Conservation (phyloP, 2,329 filamentous ascomycete genomes). For the Colletotrichum lini region DNA sequence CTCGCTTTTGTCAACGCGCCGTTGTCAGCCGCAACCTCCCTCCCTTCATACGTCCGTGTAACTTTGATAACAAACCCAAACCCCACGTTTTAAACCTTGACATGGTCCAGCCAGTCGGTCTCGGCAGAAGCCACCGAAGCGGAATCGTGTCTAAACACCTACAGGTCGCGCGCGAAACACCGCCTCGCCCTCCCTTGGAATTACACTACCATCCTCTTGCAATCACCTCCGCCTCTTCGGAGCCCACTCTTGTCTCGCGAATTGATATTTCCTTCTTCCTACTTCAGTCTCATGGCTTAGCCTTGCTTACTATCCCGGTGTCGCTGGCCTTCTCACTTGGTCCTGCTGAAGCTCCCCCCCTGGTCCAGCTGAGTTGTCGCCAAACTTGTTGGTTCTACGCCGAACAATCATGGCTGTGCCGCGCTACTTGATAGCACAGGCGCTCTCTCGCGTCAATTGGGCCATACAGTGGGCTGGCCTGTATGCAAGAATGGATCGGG, state of each 20-base stretch:
- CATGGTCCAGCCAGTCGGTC: conserved; percentile 1
- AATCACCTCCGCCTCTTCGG: background rate
- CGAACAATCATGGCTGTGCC: conserved; percentile 21
- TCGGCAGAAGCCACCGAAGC: conserved; percentile 18
- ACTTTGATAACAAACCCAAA: background rate
- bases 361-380: conserved; percentile 29
- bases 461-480: conserved; percentile 2
- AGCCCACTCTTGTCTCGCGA: conserved; percentile 8
- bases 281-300: conserved; percentile 8
- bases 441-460: conserved; percentile 3
- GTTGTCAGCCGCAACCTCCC: conserved; percentile 8
- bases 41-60: background rate
- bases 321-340: conserved; percentile 4
- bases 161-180: background rate
- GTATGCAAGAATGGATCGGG: background rate
- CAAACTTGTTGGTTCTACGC: conserved; percentile 7
- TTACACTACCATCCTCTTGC: conserved; percentile 4
- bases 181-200: conserved; percentile 15
- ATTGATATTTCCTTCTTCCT: background rate
- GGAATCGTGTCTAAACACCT: background rate
- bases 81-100: conserved; percentile 1
- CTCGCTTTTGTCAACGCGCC: background rate
- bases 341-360: conserved; percentile 14
- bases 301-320: background rate
- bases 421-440: background rate